These are phyloP conservation scores for Globisporangium ultimum DNA, from an alignment of 352 stramenopile genomes.

Conservation along the genomic window DNA sequence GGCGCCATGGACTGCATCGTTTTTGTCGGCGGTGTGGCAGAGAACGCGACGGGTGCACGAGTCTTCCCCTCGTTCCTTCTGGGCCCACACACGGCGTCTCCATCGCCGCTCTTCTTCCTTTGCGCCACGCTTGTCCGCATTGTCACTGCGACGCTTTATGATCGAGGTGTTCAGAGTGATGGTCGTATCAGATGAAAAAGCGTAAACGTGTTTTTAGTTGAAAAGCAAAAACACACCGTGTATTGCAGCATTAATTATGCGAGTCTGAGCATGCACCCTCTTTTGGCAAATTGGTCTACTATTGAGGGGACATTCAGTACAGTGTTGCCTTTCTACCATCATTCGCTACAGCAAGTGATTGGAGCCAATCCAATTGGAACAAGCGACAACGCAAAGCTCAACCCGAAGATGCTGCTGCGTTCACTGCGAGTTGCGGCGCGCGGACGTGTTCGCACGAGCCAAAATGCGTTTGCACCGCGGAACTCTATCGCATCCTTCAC, in stretches of 20 bases:
- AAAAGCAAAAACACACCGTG: neutral
- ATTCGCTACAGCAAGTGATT: neutral
- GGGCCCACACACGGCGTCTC: neutral
- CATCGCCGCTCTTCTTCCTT: neutral
- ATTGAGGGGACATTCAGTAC: neutral
- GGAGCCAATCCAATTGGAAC: neutral
- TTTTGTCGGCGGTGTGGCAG: too few relatives aligned
- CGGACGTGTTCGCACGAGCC: neutral
- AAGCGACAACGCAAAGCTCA: neutral
- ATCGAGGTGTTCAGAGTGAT: neutral
- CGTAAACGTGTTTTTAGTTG: neutral
- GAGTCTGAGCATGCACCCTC: too few relatives aligned
- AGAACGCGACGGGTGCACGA: too few relatives aligned
- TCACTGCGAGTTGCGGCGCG: slow-evolving; percentile 3
- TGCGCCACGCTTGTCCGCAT: neutral
- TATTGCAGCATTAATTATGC: neutral
- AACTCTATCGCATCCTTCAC: neutral
- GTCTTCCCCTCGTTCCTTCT: neutral
- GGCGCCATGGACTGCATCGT: neutral
- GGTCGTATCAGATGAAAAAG: neutral
- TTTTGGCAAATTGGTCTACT: neutral
- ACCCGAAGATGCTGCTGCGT: slow-evolving; percentile 3
- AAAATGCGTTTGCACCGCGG: neutral
- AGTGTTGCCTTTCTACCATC: neutral
- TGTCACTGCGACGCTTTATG: neutral